Evolutionary conservation across 1,284 basidiomycete genomes (phyloP), one percentile per base, ranked within the genome.

Genomic region (Malassezia sympodialis): DNA sequence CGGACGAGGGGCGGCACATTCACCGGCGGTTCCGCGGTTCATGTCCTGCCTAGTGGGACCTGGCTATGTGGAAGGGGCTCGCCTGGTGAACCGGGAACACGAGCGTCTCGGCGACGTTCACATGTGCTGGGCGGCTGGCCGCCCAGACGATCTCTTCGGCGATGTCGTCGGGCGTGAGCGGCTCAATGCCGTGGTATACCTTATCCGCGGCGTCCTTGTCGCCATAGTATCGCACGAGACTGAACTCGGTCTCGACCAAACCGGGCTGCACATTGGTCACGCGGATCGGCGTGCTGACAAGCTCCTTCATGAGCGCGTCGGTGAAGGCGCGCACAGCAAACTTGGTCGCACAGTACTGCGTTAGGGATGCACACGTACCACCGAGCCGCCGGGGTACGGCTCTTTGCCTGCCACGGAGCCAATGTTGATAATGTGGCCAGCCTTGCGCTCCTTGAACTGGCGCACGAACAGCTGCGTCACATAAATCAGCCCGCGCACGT

Each of bases 101-200:
- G 27, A 50, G 28, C 28, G 42, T 43, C 26, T 70, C 65, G n/a
- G 73, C 72, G 30, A 73, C 55, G 40, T 75, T 72, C 44, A 75
- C 73, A 49, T 75, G 72, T 11, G 66, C 35, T 27, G 71, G 69
- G 39, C 90, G 84, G 12, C 85, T 80, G 17, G 91, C 90, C 17
- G 84, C 84, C 90, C 90, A 99, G 11, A 96, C 90, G 68, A 99
- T 93, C 76, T 98, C 90, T 76, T 98, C 91, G 1, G 93, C 93
- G 35, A 73, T 69, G 49, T 75, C 73, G 2, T 75, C 62, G 31
- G 51, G 58, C 10, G 58, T 67, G 40, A 74, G 53, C 12, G 72
- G 67, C 45, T 68, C 60, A 8, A 74, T 55, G 11, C 72, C 72
- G 41, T 63, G 54, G 54, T 74, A 74, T 23, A 72, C 71, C 52